Percentiles rank a stretch among this genome's conserved stretches.
These are phyloP conservation scores for Verticillium isaacii DNA, from an alignment of 2,329 filamentous ascomycete genomes.

Conservation along the genomic window DNA sequence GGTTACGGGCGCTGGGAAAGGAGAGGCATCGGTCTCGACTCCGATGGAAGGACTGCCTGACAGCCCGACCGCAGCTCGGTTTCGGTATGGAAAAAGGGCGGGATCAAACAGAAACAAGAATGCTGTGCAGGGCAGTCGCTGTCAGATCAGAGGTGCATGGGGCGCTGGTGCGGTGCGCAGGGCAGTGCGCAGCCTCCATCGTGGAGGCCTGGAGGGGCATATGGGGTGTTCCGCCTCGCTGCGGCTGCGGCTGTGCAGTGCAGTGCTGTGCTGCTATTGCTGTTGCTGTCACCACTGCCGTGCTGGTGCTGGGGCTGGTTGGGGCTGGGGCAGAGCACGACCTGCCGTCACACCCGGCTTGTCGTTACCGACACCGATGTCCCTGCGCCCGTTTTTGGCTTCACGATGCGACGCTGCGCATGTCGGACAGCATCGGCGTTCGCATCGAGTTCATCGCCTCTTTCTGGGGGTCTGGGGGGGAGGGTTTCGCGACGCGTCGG, in stretches of 20 bases:
- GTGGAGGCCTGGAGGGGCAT: background rate
- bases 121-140: background rate
- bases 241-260: slow-evolving; percentile 1
- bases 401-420: background rate
- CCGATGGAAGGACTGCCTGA: background rate
- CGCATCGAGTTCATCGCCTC: background rate
- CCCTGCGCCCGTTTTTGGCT: background rate
- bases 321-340: background rate
- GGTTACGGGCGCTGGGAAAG: background rate
- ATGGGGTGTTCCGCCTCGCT: background rate
- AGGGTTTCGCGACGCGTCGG: too few species aligned
- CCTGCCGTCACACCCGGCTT: background rate
- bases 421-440: background rate
- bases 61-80: background rate
- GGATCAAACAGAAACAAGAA: background rate
- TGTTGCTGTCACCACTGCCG: too few species aligned
- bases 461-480: background rate
- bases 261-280: background rate
- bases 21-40: background rate
- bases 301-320: background rate
- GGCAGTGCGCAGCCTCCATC: background rate
- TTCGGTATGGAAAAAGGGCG: background rate
- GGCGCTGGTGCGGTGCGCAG: background rate
- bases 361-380: background rate
- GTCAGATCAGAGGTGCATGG: background rate